A percentile compares a stretch with the other conserved stretches of the same genome.
Conservation (phyloP, 805 yeast species). For the Lipomyces kockii region DNA sequence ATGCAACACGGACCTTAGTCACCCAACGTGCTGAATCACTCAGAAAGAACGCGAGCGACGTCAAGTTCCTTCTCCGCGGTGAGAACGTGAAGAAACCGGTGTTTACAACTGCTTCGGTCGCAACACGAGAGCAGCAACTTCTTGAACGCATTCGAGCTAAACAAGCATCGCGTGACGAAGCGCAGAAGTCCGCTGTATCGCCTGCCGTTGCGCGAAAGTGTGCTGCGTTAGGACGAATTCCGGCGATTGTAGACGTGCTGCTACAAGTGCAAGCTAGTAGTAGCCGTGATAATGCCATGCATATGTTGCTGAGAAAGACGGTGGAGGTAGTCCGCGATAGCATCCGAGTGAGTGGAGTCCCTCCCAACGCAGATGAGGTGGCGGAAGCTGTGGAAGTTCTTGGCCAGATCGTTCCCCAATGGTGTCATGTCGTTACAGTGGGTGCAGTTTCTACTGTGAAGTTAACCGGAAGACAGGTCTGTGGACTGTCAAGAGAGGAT, state of each 20-base stretch:
- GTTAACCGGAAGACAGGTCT: neutral
- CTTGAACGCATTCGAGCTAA: conserved; percentile 7
- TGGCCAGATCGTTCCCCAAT: conserved; percentile 7
- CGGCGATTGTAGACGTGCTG: conserved; percentile 7
- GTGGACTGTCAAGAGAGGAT: neutral
- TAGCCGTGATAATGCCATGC: neutral
- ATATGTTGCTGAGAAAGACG: neutral
- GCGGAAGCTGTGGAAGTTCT: conserved; percentile 1
- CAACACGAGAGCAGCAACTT: conserved; percentile 3
- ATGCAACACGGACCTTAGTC: neutral
- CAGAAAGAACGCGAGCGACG: conserved; percentile 6
- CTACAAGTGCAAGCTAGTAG: neutral
- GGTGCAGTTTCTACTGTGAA: neutral
- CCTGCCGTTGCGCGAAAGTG: neutral
- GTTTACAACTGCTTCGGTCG: neutral
- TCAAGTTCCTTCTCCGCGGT: neutral
- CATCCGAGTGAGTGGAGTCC: neutral
- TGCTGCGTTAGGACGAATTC: conserved; percentile 5
- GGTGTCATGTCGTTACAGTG: conserved; percentile 3
- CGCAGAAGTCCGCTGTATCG: neutral
- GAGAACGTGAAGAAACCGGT: neutral
- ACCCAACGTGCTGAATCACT: neutral
- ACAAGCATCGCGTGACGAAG: conserved; percentile 1
- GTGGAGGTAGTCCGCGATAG: conserved; percentile 2
- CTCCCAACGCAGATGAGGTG: neutral